These are phyloP conservation scores for Boletus pseudopeckii DNA, from an alignment of 768 basidiomycete genomes.

Conservation along the genomic window DNA sequence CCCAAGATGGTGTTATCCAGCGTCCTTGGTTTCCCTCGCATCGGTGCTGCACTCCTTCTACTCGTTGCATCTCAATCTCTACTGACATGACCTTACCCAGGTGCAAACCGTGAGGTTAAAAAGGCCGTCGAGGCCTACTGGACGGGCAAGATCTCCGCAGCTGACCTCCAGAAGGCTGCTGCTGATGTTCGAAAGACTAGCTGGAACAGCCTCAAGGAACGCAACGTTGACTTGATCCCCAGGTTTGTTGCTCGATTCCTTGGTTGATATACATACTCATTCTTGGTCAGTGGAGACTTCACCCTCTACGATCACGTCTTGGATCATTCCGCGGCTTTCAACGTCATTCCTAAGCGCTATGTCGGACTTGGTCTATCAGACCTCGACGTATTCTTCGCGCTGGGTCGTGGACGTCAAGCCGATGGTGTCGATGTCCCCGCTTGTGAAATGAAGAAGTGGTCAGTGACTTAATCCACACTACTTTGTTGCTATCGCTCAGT, in stretches of 20 bases:
- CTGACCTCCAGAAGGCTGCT: constrained; percentile 84
- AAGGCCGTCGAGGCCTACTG: constrained; percentile 99
- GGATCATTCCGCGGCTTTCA: constrained; percentile 94
- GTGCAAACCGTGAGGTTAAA: constrained; percentile 93
- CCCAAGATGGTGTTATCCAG: constrained; percentile 70
- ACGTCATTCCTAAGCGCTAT: constrained; percentile 95
- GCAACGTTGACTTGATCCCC: constrained; percentile 86
- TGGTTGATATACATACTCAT: constrained; percentile 11
- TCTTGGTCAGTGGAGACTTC: constrained; percentile 81
- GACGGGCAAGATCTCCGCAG: constrained; percentile 85
- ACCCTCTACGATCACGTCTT: constrained; percentile 98
- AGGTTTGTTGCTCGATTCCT: constrained; percentile 52
- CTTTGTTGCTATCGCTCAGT: background rate
- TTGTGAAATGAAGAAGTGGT: constrained; percentile 99
- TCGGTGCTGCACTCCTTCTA: constrained; percentile 39
- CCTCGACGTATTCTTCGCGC: constrained; percentile 96
- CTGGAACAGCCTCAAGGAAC: constrained; percentile 83
- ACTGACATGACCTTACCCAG: constrained; percentile 36
- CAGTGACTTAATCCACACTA: constrained; percentile 27
- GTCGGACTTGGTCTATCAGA: constrained; percentile 77
- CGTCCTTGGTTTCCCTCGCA: constrained; percentile 91
- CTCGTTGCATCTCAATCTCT: background rate
- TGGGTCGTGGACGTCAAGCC: constrained; percentile 97
- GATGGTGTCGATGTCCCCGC: constrained; percentile 95
- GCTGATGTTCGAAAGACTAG: constrained; percentile 83